phyloP scores from a whole-genome alignment of 1,139 yeast genomes.

The Yamadazyma atlantica region DNA sequence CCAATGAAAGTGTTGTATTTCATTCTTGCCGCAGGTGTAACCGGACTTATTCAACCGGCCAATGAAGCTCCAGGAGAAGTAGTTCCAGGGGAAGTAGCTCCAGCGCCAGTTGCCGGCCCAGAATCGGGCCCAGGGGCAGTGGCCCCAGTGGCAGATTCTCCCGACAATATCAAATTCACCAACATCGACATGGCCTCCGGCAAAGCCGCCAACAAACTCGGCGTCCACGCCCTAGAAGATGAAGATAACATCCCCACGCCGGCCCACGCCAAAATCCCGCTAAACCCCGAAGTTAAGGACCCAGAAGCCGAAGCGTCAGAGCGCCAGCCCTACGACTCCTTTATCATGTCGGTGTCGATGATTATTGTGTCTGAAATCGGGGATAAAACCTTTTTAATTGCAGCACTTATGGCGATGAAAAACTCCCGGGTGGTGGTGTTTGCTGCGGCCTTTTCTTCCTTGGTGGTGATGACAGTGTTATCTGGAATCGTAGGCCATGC shows the following conservation, averaged over 20 bases:
- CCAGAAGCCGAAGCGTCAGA: constrained; percentile 15
- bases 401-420: constrained; percentile 98
- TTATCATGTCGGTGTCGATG: constrained; percentile 76
- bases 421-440: constrained; percentile 81
- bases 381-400: constrained; percentile 93
- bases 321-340: constrained; percentile 42
- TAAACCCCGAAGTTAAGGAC: constrained; percentile 16
- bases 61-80: background rate
- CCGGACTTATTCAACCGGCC: background rate
- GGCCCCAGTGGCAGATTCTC: constrained; percentile 6
- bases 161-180: constrained; percentile 16
- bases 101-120: too few species aligned
- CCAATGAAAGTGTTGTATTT: too few species aligned
- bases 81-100: background rate
- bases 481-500: constrained; percentile 93
- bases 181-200: constrained; percentile 15
- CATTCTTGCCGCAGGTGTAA: too few species aligned
- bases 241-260: constrained; percentile 36
- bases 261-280: constrained; percentile 22
- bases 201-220: constrained; percentile 19
- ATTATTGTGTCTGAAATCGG: constrained; percentile 93
- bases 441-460: constrained; percentile 82
- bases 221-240: constrained; percentile 24
- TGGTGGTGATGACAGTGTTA: constrained; percentile 85
- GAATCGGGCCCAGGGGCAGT: background rate